Percentiles rank a stretch among this genome's conserved stretches.
Conservation (phyloP, 179 eudicot genomes). For the Silene vulgaris region DNA sequence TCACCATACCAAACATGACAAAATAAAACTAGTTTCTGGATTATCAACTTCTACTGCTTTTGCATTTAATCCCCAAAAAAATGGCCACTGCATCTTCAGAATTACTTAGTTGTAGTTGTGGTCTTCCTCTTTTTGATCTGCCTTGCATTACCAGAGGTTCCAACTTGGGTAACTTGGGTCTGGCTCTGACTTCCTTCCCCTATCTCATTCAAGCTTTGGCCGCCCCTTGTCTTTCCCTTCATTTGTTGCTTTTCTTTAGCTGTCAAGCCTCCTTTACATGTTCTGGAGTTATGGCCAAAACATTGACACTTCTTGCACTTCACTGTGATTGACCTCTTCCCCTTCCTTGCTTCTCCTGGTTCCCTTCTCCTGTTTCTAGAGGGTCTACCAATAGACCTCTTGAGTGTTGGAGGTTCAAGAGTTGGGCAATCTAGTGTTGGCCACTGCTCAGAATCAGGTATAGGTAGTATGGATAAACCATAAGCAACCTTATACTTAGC, state of each 20-base stretch:
- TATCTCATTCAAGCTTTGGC: too few species aligned
- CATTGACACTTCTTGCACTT: not conserved
- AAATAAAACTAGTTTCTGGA: too few species aligned
- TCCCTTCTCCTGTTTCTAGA: slow-evolving; percentile 13
- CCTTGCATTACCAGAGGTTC: too few species aligned
- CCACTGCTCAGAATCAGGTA: not conserved
- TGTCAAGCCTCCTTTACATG: not conserved
- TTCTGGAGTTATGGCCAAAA: not conserved
- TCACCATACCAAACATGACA: too few species aligned
- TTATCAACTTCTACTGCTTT: too few species aligned
- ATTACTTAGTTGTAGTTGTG: too few species aligned
- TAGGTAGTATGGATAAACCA: not conserved
- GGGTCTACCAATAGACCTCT: slow-evolving; percentile 1
- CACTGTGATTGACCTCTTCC: not conserved
- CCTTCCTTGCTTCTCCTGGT: slow-evolving; percentile 1
- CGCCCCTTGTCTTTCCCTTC: too few species aligned
- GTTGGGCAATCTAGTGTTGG: not conserved
- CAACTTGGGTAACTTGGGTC: too few species aligned
- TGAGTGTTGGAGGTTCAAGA: not conserved
- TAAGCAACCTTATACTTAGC: not conserved
- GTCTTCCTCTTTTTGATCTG: too few species aligned
- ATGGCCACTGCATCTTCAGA: too few species aligned
- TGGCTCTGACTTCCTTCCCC: too few species aligned
- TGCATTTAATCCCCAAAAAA: too few species aligned
- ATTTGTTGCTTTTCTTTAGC: not conserved